Conservation (phyloP, 2,329 filamentous ascomycete genomes). For the Trichoderma breve region DNA sequence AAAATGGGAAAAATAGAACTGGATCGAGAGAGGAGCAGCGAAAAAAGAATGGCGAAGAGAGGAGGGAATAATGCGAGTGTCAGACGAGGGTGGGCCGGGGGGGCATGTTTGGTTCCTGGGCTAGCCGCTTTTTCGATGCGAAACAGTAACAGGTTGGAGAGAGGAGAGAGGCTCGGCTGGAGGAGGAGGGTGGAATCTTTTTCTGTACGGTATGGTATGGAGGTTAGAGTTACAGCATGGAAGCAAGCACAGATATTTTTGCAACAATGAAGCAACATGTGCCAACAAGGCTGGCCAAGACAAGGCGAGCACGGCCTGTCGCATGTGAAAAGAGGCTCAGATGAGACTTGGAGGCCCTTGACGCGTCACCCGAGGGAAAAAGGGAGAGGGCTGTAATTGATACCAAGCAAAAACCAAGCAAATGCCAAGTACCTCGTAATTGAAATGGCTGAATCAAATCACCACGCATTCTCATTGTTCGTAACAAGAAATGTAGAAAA, state of each 20-base stretch:
- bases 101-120: background rate
- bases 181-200: background rate
- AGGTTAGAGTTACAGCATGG: background rate
- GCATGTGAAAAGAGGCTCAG: background rate
- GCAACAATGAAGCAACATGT: conserved; percentile 2
- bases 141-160: background rate
- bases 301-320: conserved; percentile 8
- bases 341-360: background rate
- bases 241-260: background rate
- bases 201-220: background rate
- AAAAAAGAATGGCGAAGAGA: background rate
- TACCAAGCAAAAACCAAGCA: background rate
- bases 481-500: background rate
- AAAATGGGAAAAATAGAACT: background rate
- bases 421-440: background rate
- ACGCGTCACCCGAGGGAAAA: background rate
- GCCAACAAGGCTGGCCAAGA: conserved; percentile 9
- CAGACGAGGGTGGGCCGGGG: background rate
- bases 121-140: background rate
- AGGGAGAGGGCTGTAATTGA: background rate
- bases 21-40: background rate
- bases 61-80: background rate
- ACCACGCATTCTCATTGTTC: background rate
- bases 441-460: too few species aligned
- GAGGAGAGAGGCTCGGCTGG: background rate